phyloP scores from a whole-genome alignment of 345 rosid genomes.

The Corymbia maculata region DNA sequence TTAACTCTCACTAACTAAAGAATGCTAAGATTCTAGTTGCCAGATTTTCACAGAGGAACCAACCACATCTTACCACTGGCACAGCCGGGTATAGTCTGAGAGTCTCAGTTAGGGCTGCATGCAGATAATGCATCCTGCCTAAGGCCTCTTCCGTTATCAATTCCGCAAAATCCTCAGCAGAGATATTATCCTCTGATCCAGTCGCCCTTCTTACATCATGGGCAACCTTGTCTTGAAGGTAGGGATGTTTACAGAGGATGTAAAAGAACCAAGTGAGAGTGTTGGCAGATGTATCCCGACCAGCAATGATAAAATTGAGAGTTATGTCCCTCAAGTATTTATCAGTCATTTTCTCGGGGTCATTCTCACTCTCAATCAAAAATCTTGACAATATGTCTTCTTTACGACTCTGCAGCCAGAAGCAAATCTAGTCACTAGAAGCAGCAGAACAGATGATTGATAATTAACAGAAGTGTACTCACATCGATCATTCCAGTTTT shows the following conservation, averaged over 20 bases:
- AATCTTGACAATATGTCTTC: conserved; percentile 34
- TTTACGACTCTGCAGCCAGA: conserved; percentile 10
- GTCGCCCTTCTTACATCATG: conserved; percentile 9
- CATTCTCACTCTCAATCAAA: conserved; percentile 30
- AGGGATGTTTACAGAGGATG: conserved; percentile 19
- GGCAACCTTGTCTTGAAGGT: conserved; percentile 17
- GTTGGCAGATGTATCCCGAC: conserved; percentile 24
- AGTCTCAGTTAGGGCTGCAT: conserved; percentile 23
- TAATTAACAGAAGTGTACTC: background rate
- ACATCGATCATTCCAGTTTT: conserved; percentile 6
- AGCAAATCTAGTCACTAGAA: background rate
- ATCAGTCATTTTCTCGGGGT: conserved; percentile 24
- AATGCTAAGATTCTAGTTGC: background rate
- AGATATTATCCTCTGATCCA: background rate
- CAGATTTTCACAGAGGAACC: background rate
- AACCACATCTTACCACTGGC: conserved; percentile 19
- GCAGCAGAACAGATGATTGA: background rate
- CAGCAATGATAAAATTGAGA: conserved; percentile 34
- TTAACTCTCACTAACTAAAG: background rate
- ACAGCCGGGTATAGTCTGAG: conserved; percentile 35
- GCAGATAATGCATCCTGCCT: conserved; percentile 30
- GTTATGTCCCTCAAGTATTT: conserved; percentile 30
- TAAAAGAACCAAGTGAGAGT: conserved; percentile 36
- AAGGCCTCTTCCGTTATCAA: conserved; percentile 21
- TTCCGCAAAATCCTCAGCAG: conserved; percentile 11